phyloP scores from a whole-genome alignment of 2,329 filamentous ascomycete genomes.

The Huntiella abstrusa region DNA sequence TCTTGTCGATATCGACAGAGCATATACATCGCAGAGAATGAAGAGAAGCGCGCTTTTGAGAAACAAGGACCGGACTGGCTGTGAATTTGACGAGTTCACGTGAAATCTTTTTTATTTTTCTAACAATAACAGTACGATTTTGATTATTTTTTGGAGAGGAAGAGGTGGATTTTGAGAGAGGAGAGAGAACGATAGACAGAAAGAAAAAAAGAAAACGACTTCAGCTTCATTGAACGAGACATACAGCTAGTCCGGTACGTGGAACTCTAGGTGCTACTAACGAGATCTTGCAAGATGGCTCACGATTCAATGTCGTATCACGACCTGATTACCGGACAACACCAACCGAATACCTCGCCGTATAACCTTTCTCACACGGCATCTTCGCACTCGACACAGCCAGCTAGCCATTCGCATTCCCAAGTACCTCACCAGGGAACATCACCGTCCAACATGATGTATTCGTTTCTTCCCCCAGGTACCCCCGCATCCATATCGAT shows the following conservation, averaged over 20 bases:
- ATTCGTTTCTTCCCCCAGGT: conserved; percentile 6
- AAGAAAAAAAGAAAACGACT: no score
- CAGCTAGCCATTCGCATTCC: neutral
- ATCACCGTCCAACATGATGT: conserved; percentile 7
- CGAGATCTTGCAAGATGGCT: conserved; percentile 1
- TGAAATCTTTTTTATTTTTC: conserved; percentile 2
- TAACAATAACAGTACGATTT: no score
- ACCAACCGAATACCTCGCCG: neutral
- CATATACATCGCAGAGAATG: conserved; percentile 10
- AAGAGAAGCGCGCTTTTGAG: conserved; percentile 12
- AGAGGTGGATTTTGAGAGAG: no score
- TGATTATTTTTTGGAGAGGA: no score
- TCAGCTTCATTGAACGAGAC: neutral
- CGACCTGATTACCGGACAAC: conserved; percentile 1
- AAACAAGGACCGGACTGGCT: conserved; percentile 12
- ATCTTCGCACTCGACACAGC: neutral
- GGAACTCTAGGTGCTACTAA: neutral
- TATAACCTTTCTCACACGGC: neutral
- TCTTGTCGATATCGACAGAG: neutral
- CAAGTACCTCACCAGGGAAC: neutral
- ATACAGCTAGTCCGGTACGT: no score
- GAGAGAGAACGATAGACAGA: no score
- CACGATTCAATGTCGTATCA: conserved; percentile 4
- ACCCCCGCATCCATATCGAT: neutral
- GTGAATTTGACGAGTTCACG: conserved; percentile 13